phyloP scores from a whole-genome alignment of 306 rosid species.

The Neltuma alba region DNA sequence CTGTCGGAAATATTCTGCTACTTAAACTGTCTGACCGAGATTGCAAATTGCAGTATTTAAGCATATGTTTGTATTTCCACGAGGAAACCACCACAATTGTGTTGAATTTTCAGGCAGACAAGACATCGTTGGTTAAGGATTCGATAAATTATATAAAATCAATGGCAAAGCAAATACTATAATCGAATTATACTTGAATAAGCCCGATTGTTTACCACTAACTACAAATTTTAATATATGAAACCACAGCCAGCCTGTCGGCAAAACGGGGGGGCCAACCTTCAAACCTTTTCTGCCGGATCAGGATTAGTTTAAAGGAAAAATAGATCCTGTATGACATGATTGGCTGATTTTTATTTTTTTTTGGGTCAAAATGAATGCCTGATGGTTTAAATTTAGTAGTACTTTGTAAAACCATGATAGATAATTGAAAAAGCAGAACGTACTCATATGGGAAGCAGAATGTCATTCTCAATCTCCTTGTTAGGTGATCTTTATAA shows the following conservation, averaged over 20 bases:
- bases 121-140: not conserved
- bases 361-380: too few relatives aligned
- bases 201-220: not conserved
- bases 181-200: not conserved
- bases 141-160: not conserved
- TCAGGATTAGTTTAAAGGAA: not conserved
- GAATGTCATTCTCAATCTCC: conserved; percentile 15
- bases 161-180: not conserved
- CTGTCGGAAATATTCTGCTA: not conserved
- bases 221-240: not conserved
- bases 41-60: not conserved
- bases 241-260: not conserved
- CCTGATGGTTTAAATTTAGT: not conserved
- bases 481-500: not conserved
- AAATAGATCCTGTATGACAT: not conserved
- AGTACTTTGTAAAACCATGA: not conserved
- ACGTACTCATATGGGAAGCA: conserved; percentile 14
- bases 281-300: not conserved
- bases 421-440: not conserved
- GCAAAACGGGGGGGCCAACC: not conserved
- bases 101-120: not conserved
- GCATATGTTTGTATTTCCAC: not conserved
- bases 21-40: not conserved
- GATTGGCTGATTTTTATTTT: too few relatives aligned
- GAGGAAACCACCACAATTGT: not conserved